Base-by-base conservation (phyloP, 441 rosid species). In the Sinapis alba region DNA sequence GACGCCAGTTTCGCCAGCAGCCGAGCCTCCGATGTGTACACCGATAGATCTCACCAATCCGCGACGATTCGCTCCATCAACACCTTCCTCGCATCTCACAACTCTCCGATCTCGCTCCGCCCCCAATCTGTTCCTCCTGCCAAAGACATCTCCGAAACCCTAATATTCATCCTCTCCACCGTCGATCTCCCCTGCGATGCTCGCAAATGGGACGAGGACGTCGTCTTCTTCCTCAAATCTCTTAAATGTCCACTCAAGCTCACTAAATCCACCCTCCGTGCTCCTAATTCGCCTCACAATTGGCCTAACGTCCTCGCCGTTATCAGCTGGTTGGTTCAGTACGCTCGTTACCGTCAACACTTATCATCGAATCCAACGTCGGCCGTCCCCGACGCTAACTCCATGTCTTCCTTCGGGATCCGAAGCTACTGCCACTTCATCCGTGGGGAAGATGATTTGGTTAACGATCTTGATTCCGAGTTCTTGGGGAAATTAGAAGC, bases 1-100 rank as follows among this genome's bases (percentile, higher is more conserved):
- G 99, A 92, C 77, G 94, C 88, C n/a, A 92, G 97, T 64, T 87
- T 89, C 56, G 91, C 94, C 8, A 92, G 99, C 77, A 88, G 96
- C 78, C 86, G 93, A 26, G 24, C 84, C 18, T 63, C 43, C 13
- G 43, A 36, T 4, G 12, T 71, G 54, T 80, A 80, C 77, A 15
- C 53, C 53, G 10, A 94, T 34, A 87, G 91, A 12, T 73, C 86
- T 20, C 81, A 84, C 78, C 99, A 89, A 64, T 70, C 58, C 18
- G 59, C 86, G 1, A 85, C 87, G 2, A 77, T 89, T 67, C 92
- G 92, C 2, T 63, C 87, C 60, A 79, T 92, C 78, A 95, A 86
- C 81, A 47, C 86, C 53, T 91, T 79, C 78, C 90, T 95, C 76
- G 66, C 96, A 8, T 79, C 93, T 26, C 92, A 82, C 68, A 74